Percentiles rank a stretch among this genome's conserved stretches.
Conservation (phyloP, 2,329 filamentous ascomycete genomes). For the Talaromyces sp. region DNA sequence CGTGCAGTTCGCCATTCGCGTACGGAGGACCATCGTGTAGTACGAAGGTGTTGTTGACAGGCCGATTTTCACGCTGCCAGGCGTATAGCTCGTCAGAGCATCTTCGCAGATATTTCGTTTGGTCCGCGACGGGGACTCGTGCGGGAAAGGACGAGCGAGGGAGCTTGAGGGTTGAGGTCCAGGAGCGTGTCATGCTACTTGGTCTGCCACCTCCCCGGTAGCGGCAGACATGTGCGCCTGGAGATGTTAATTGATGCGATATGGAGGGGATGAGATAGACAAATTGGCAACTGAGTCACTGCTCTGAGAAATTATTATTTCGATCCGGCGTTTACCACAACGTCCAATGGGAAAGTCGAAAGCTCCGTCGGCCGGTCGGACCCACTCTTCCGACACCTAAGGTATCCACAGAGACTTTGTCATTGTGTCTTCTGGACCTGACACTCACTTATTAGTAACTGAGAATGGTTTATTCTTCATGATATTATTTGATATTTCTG, state of each 20-base stretch:
- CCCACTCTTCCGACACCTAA: neutral
- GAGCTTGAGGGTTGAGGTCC: slow-evolving; percentile 69
- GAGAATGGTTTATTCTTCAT: neutral
- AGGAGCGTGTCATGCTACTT: slow-evolving; percentile 43
- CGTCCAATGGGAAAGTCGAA: neutral
- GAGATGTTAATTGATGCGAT: neutral
- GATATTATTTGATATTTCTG: neutral
- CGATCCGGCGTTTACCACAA: neutral
- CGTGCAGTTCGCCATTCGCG: slow-evolving; percentile 85
- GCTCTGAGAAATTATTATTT: slow-evolving; percentile 4
- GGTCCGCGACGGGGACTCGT: slow-evolving; percentile 42
- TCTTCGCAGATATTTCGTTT: slow-evolving; percentile 59
- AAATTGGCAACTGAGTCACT: too few species aligned
- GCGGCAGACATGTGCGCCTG: slow-evolving; percentile 1
- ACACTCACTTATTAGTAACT: neutral
- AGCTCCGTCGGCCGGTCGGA: neutral
- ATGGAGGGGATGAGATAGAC: neutral
- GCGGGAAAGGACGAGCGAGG: slow-evolving; percentile 67
- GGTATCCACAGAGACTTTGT: neutral
- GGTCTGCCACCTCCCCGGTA: neutral
- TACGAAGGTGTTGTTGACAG: slow-evolving; percentile 58
- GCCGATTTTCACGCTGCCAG: slow-evolving; percentile 65
- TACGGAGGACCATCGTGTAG: slow-evolving; percentile 96
- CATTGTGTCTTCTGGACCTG: too few species aligned
- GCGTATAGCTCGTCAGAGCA: slow-evolving; percentile 83